Evolutionary conservation across 129 eudicot species (phyloP).

Genomic region (Artemisia argyi): DNA sequence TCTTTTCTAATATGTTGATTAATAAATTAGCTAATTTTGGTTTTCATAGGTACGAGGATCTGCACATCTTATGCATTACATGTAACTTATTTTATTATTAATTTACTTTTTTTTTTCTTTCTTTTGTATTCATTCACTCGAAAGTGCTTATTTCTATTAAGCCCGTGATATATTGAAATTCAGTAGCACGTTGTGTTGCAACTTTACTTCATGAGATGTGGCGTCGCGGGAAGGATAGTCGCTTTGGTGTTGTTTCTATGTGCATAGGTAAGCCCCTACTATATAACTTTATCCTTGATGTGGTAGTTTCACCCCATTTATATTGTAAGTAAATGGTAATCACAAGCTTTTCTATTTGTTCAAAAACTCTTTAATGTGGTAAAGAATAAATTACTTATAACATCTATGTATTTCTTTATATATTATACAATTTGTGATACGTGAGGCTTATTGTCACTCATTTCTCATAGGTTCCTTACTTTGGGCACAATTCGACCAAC

Average conservation of each 20-base stretch:
- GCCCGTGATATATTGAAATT: constrained; percentile 1
- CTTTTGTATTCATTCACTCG: neutral
- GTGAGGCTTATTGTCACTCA: no score
- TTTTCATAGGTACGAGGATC: no score
- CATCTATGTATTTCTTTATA: no score
- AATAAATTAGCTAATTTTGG: no score
- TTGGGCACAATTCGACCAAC: no score
- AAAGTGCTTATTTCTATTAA: neutral
- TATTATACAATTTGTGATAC: no score
- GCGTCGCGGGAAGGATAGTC: constrained; percentile 57
- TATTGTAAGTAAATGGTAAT: no score
- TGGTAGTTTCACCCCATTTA: neutral
- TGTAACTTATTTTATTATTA: constrained; percentile 30
- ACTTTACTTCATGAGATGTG: constrained; percentile 74
- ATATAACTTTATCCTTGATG: neutral
- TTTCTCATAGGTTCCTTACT: no score
- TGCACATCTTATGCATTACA: constrained; percentile 12
- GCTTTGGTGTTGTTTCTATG: constrained; percentile 71
- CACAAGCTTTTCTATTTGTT: no score
- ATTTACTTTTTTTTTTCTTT: constrained; percentile 10
- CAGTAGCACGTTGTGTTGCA: constrained; percentile 73
- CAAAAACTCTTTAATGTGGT: no score
- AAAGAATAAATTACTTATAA: no score
- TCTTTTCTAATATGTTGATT: no score
- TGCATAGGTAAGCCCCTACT: constrained; percentile 52